Conservation (phyloP, 495 filamentous ascomycete species). For the Hypoxylon trugodes region DNA sequence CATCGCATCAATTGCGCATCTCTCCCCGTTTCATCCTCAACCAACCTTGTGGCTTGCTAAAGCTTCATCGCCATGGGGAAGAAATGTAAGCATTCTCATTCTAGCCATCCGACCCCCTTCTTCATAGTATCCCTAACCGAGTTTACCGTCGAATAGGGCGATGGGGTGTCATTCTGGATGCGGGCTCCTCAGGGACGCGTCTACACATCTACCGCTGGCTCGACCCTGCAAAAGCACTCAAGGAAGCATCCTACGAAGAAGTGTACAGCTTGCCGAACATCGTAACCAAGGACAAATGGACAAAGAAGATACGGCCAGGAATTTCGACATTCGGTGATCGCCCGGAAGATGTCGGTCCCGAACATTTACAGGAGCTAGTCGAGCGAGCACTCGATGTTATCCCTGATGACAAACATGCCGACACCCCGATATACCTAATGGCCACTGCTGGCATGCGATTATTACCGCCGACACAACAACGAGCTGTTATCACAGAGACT, state of each 20-base stretch:
- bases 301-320: constrained; percentile 91
- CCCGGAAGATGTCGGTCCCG: constrained; percentile 77
- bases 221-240: constrained; percentile 72
- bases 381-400: constrained; percentile 85
- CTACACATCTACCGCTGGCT: constrained; percentile 94
- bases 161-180: constrained; percentile 70
- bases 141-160: constrained; percentile 47
- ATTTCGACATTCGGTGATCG: constrained; percentile 88
- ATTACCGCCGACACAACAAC: constrained; percentile 75
- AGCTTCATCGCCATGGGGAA: constrained; percentile 42
- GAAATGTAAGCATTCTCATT: constrained; percentile 40
- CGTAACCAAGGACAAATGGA: constrained; percentile 85
- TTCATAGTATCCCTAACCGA: constrained; percentile 20
- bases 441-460: constrained; percentile 98
- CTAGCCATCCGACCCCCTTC: not conserved
- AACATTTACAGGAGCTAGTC: constrained; percentile 80
- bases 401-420: constrained; percentile 76
- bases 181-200: constrained; percentile 81
- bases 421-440: constrained; percentile 93
- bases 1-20: constrained; percentile 27
- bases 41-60: not conserved
- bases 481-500: constrained; percentile 75
- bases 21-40: not conserved
- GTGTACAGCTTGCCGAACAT: constrained; percentile 78
- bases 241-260: constrained; percentile 65